Percentiles rank a stretch among this genome's conserved stretches.
These are phyloP conservation scores for Ilex asprella DNA, from an alignment of 257 asterid species.

Conservation along the genomic window DNA sequence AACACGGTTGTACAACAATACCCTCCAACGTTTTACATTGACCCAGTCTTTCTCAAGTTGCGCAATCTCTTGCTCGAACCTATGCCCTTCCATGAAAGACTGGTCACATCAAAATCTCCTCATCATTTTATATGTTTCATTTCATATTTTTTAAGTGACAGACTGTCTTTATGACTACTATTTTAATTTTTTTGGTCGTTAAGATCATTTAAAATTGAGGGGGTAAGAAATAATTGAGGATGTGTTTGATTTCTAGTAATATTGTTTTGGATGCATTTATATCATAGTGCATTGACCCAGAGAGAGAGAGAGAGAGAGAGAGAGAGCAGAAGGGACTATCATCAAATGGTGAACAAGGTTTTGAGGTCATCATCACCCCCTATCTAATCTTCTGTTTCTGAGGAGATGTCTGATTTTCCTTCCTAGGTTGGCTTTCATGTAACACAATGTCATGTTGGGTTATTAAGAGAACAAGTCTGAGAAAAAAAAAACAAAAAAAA, in stretches of 20 bases:
- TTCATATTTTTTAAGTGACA: too few species aligned
- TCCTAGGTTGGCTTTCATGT: not conserved
- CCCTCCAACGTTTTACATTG: too few species aligned
- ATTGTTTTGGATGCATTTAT: constrained; percentile 43
- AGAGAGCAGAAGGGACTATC: constrained; percentile 13
- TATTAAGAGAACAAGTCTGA: constrained; percentile 37
- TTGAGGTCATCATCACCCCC: constrained; percentile 41
- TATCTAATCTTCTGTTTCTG: constrained; percentile 1
- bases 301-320: constrained; percentile 13
- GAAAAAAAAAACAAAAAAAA: constrained; percentile 28
- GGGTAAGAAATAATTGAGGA: constrained; percentile 12
- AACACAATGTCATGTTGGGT: constrained; percentile 17
- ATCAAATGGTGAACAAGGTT: constrained; percentile 40
- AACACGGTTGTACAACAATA: too few species aligned
- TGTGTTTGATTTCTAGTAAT: constrained; percentile 21
- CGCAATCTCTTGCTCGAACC: too few species aligned
- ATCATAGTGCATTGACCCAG: constrained; percentile 43
- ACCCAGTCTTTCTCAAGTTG: too few species aligned
- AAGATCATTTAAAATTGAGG: constrained; percentile 28
- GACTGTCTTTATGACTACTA: too few species aligned
- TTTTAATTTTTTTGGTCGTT: too few species aligned
- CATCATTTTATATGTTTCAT: too few species aligned
- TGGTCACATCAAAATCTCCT: too few species aligned
- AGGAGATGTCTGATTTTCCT: not conserved
- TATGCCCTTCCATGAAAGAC: too few species aligned